A percentile compares a stretch with the other conserved stretches of the same genome.
These are phyloP conservation scores for Coemansia linderi DNA, from an alignment of 371 early-diverging fungal genomes.

Conservation along the genomic window DNA sequence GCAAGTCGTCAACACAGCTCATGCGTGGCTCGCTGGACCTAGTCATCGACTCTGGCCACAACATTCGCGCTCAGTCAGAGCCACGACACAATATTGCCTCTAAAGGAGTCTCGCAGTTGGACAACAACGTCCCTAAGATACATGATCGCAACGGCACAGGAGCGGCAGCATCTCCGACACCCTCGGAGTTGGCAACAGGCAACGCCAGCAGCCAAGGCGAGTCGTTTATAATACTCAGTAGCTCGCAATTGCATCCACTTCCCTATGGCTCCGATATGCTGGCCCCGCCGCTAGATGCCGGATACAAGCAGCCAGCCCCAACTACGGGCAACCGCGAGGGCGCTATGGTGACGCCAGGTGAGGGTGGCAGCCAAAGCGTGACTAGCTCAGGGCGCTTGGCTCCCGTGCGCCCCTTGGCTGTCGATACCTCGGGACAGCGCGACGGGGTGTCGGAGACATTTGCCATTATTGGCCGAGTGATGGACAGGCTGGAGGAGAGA, in stretches of 20 bases:
- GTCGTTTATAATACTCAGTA: conserved; percentile 46
- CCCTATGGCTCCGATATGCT: not conserved
- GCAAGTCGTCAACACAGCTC: not conserved
- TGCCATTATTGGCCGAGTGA: conserved; percentile 35
- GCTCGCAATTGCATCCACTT: conserved; percentile 36
- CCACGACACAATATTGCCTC: not conserved
- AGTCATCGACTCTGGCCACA: conserved; percentile 13
- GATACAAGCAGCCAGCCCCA: not conserved
- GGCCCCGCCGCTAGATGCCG: not conserved
- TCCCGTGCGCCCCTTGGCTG: not conserved
- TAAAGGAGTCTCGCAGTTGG: not conserved
- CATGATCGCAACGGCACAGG: not conserved
- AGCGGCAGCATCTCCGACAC: not conserved
- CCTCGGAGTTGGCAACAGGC: not conserved
- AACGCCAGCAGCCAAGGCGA: conserved; percentile 33
- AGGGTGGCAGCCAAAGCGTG: not conserved
- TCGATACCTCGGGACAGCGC: conserved; percentile 2
- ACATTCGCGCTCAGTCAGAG: not conserved
- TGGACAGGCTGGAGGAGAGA: conserved; percentile 29
- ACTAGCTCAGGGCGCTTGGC: conserved; percentile 3
- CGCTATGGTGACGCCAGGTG: not conserved
- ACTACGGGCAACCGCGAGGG: not conserved
- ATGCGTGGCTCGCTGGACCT: conserved; percentile 44
- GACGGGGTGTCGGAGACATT: conserved; percentile 37
- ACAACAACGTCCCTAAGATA: not conserved